A percentile compares a stretch with the other conserved stretches of the same genome.
Conservation (phyloP, 1,284 basidiomycete genomes). For the Rhodotorula glutinis region DNA sequence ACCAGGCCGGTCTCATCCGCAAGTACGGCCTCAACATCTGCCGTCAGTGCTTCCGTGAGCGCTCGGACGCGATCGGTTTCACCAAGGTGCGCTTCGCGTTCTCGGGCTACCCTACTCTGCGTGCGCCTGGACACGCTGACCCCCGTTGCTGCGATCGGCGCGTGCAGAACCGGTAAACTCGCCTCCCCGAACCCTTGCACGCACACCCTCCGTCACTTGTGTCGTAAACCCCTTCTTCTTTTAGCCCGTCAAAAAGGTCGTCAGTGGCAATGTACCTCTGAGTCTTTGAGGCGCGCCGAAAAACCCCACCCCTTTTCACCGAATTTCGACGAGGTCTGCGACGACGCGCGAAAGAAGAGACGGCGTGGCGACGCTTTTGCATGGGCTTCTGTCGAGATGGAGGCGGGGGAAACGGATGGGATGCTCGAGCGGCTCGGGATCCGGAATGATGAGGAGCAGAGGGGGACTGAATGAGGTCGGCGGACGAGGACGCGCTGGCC, state of each 20-base stretch:
- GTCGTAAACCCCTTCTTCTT: neutral
- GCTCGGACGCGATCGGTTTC: constrained; percentile 83
- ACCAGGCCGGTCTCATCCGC: constrained; percentile 91
- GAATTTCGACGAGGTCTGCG: too few species aligned
- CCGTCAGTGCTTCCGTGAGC: constrained; percentile 93
- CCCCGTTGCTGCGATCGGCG: neutral
- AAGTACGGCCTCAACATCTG: constrained; percentile 76
- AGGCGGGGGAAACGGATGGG: too few species aligned
- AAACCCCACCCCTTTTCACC: too few species aligned
- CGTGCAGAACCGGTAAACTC: constrained; percentile 33
- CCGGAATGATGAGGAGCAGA: too few species aligned
- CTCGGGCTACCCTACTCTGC: neutral
- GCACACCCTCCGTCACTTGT: neutral
- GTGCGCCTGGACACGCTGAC: neutral
- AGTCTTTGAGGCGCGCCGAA: too few species aligned
- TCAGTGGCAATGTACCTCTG: neutral
- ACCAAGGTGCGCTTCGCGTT: constrained; percentile 58
- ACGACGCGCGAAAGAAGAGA: too few species aligned
- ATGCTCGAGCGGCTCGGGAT: too few species aligned
- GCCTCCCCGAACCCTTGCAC: neutral
- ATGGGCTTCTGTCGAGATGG: too few species aligned
- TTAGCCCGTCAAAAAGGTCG: too few species aligned
- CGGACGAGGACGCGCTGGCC: too few species aligned
- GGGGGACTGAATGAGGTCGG: too few species aligned
- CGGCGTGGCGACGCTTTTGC: too few species aligned